Evolutionary conservation across 352 stramenopile species (phyloP).

Genomic region (Pythium rhizo-oryzae): DNA sequence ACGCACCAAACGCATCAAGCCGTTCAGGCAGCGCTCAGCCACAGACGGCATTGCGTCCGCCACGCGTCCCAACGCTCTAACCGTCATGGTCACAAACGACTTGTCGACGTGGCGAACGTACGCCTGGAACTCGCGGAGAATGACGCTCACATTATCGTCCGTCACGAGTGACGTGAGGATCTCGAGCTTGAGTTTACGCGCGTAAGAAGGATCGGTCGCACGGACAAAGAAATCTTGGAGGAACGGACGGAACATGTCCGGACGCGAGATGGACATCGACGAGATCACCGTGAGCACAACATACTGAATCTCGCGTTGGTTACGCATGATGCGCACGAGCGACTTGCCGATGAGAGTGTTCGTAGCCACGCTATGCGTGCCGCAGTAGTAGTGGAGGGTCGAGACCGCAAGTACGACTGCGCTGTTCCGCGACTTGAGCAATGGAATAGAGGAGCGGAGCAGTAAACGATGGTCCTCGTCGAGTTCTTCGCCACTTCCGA

Average conservation of each 20-base stretch:
- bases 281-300: constrained; percentile 96
- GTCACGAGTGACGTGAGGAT: constrained; percentile 95
- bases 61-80: constrained; percentile 93
- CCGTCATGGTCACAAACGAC: constrained; percentile 94
- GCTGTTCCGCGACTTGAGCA: constrained; percentile 97
- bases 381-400: constrained; percentile 97
- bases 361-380: constrained; percentile 83
- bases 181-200: constrained; percentile 97
- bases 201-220: constrained; percentile 95
- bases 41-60: constrained; percentile 90
- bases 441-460: constrained; percentile 94
- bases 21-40: constrained; percentile 91
- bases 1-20: constrained; percentile 81
- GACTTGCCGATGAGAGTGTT: constrained; percentile 95
- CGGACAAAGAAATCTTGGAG: constrained; percentile 98
- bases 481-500: constrained; percentile 83
- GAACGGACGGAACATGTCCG: constrained; percentile 96
- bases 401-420: constrained; percentile 97
- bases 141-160: constrained; percentile 90
- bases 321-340: constrained; percentile 97
- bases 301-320: constrained; percentile 98
- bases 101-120: constrained; percentile 97
- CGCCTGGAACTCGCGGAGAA: constrained; percentile 96
- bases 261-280: constrained; percentile 93
- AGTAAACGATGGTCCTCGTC: constrained; percentile 96